Base-by-base conservation (phyloP, 2,329 filamentous ascomycete genomes). In the Curvularia sp. region DNA sequence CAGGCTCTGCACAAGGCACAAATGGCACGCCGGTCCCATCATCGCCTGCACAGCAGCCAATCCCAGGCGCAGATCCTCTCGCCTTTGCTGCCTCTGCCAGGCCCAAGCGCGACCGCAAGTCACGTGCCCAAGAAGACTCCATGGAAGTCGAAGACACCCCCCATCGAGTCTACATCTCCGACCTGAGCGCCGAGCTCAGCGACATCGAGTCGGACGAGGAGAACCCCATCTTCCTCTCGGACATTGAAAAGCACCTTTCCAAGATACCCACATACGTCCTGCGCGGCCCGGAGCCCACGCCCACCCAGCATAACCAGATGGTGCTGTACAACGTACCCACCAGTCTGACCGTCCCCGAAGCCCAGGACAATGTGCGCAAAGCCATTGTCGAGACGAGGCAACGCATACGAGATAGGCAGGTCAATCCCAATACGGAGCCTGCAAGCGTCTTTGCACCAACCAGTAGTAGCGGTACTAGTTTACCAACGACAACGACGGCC, bases 111-210 rank as follows among this genome's bases (percentile, higher is more conserved):
- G 27, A 53, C 19, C 60, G 49, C 23, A 65, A 66, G 42, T 64
- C 64, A 54, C 72, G 60, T 53, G 57, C 56, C 51, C 46, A 69
- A n/a, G n/a, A n/a, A 62, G 89, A 92, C 66, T 72, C 77, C 55
- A 97, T 98, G 94, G 85, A 90, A 56, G 75, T 98, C 60, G 93
- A 98, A 78, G 89, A 97, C 78, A 89, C 91, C 30, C 90, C 91
- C 70, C 84, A 96, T 80, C 91, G 90, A 72, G 87, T 97, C 59
- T 97, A 95, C 82, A 93, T 99, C 68, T 89, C 93, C 81, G 88
- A 96, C 77, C 83, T 99, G 9, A 93, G 96, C 73, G 90, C 90
- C 68, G 94, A 98, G 78, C 85, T 98, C 46, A 89, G 89, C 13
- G 87, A 89, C 64, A 80, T 84, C 27, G 86, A 90, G 59, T 83